These are phyloP conservation scores for Ogataea neopini DNA, from an alignment of 805 yeast genomes.

Conservation along the genomic window DNA sequence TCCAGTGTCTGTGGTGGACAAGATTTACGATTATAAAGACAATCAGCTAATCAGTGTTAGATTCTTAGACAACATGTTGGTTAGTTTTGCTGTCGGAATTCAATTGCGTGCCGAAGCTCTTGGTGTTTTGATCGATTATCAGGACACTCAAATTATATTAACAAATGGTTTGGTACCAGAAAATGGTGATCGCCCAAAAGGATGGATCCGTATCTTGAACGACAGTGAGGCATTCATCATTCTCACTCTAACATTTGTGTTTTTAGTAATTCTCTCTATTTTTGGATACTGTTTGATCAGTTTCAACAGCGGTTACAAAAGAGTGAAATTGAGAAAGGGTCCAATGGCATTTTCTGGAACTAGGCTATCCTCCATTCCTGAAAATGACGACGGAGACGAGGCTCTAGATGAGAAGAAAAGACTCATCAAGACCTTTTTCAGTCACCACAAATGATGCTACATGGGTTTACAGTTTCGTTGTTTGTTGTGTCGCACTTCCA, in stretches of 20 bases:
- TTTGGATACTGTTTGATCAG: slow-evolving; percentile 8
- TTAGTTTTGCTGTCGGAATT: slow-evolving; percentile 12
- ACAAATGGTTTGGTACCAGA: slow-evolving; percentile 14
- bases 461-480: neutral
- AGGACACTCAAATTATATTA: slow-evolving; percentile 12
- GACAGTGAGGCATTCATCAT: slow-evolving; percentile 16
- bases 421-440: slow-evolving; percentile 19
- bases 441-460: slow-evolving; percentile 2
- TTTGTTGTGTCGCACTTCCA: neutral
- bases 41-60: slow-evolving; percentile 19
- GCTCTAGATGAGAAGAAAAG: slow-evolving; percentile 20
- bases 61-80: slow-evolving; percentile 13
- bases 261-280: slow-evolving; percentile 9
- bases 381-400: neutral
- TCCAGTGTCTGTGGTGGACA: slow-evolving; percentile 16
- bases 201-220: slow-evolving; percentile 12
- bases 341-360: neutral
- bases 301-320: slow-evolving; percentile 10
- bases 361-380: neutral
- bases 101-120: slow-evolving; percentile 9
- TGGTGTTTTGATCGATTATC: slow-evolving; percentile 13
- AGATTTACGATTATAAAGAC: slow-evolving; percentile 21
- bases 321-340: slow-evolving; percentile 3
- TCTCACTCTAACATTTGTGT: slow-evolving; percentile 12
- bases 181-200: neutral